Evolutionary conservation across 2,329 filamentous ascomycete species (phyloP).

Genomic region (Aspergillus fumigatus): DNA sequence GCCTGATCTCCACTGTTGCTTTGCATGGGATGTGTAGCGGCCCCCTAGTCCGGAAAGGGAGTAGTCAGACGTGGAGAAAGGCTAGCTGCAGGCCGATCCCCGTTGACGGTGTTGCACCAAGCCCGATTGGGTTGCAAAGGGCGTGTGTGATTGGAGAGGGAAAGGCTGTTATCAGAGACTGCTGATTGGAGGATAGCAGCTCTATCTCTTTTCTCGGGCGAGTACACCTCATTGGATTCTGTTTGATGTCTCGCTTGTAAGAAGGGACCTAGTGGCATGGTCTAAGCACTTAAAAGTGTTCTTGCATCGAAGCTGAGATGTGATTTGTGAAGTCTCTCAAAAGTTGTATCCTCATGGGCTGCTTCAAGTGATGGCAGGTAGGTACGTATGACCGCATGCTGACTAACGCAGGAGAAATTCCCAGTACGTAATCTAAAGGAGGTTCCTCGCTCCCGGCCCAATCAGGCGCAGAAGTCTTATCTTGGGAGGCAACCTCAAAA

Average conservation of each 20-base stretch:
- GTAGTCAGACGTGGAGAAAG: conserved; percentile 15
- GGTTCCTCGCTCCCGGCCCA: conserved; percentile 20
- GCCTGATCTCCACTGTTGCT: not conserved
- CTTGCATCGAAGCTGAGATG: not conserved
- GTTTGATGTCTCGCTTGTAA: not conserved
- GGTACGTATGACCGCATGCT: not conserved
- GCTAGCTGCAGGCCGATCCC: conserved; percentile 24
- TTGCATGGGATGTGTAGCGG: not conserved
- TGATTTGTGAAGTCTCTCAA: not conserved
- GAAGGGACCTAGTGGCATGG: too few species aligned
- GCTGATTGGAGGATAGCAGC: conserved; percentile 20
- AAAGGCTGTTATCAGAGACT: conserved; percentile 17
- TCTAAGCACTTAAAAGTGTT: not conserved
- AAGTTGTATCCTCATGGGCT: not conserved
- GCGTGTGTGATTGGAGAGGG: conserved; percentile 19
- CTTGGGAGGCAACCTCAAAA: conserved; percentile 16
- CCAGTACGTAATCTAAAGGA: conserved; percentile 32
- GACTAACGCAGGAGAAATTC: not conserved
- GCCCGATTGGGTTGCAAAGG: conserved; percentile 9
- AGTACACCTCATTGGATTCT: not conserved
- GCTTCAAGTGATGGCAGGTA: not conserved
- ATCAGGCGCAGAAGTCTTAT: conserved; percentile 29
- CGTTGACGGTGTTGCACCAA: conserved; percentile 21
- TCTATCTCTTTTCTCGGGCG: not conserved
- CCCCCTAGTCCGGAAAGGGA: not conserved